These are phyloP conservation scores for Solanum commersonii DNA, from an alignment of 257 asterid species.

Conservation along the genomic window DNA sequence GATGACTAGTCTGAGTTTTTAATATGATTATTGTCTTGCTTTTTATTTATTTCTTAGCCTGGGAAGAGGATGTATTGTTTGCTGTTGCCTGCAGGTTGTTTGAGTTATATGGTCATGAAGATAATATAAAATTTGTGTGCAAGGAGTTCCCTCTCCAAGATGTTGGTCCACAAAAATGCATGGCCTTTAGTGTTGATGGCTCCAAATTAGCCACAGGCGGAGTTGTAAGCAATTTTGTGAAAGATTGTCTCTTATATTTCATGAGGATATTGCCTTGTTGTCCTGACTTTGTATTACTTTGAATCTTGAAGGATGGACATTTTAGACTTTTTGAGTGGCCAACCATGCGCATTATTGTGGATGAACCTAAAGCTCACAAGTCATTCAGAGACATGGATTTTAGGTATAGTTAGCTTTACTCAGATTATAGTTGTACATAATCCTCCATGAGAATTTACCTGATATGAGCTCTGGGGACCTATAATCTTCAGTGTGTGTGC, in stretches of 20 bases:
- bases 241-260: not conserved
- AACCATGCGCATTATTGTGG: slow-evolving; percentile 48
- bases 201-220: slow-evolving; percentile 91
- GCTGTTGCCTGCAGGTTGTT: slow-evolving; percentile 43
- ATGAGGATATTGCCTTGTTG: not conserved
- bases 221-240: slow-evolving; percentile 43
- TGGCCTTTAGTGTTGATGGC: slow-evolving; percentile 91
- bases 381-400: slow-evolving; percentile 96
- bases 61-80: not conserved
- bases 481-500: not conserved
- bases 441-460: not conserved
- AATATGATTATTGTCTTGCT: not conserved
- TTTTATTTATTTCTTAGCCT: not conserved
- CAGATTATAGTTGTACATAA: not conserved
- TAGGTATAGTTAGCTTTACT: slow-evolving; percentile 37
- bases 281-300: not conserved
- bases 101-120: slow-evolving; percentile 51
- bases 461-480: not conserved
- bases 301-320: slow-evolving; percentile 65
- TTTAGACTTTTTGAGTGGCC: slow-evolving; percentile 97
- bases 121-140: slow-evolving; percentile 29
- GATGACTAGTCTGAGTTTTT: not conserved
- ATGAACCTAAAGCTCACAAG: slow-evolving; percentile 93
- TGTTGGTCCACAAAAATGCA: slow-evolving; percentile 68
- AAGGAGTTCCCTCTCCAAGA: slow-evolving; percentile 65